A percentile compares a stretch with the other conserved stretches of the same genome.
Conservation (phyloP, 1,284 basidiomycete genomes). For the Cryptococcus deneoformans region DNA sequence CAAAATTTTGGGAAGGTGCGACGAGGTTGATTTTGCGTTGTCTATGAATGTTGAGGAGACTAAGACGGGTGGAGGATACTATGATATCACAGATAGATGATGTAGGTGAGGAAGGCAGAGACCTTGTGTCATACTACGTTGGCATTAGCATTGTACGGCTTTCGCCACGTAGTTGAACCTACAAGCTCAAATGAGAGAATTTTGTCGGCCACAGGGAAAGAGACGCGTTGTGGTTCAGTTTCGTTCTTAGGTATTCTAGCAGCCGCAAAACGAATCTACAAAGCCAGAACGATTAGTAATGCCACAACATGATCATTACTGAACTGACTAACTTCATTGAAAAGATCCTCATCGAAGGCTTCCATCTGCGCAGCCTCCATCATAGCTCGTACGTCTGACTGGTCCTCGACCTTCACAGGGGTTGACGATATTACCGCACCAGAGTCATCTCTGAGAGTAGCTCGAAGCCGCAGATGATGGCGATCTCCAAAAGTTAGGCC, state of each 20-base stretch:
- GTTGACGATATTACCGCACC: constrained; percentile 15
- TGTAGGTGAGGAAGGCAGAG: neutral
- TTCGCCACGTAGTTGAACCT: constrained; percentile 2
- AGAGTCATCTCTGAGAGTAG: constrained; percentile 16
- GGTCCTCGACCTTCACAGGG: constrained; percentile 1
- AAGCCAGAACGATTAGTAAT: neutral
- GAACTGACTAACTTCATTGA: constrained; percentile 31
- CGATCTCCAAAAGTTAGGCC: constrained; percentile 36
- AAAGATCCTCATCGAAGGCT: constrained; percentile 48
- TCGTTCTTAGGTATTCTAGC: constrained; percentile 14
- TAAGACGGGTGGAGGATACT: constrained; percentile 25
- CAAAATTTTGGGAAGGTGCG: neutral
- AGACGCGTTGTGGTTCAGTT: constrained; percentile 19
- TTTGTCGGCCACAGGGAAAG: constrained; percentile 22
- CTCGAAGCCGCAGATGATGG: constrained; percentile 25
- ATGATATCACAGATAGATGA: constrained; percentile 34
- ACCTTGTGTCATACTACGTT: constrained; percentile 30
- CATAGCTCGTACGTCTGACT: constrained; percentile 16
- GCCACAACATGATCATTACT: neutral
- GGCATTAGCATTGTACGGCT: neutral
- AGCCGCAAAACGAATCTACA: constrained; percentile 28
- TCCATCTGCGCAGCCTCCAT: constrained; percentile 44
- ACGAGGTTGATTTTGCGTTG: constrained; percentile 31
- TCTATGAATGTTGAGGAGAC: constrained; percentile 29
- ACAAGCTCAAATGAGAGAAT: constrained; percentile 34